Conservation (phyloP, 2,329 filamentous ascomycete genomes). For the Phaeosphaeria sp. region DNA sequence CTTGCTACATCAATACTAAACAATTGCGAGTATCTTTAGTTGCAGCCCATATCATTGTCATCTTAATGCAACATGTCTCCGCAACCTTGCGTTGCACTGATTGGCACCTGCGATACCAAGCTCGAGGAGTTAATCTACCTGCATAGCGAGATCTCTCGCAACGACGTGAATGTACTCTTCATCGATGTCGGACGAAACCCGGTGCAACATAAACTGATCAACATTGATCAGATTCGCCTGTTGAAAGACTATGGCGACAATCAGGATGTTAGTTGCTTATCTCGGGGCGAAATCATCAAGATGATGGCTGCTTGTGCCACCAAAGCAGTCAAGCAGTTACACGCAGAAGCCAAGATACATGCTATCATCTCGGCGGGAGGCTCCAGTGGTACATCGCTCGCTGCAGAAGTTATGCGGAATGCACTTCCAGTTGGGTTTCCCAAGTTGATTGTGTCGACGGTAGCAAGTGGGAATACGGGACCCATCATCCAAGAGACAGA, state of each 20-base stretch:
- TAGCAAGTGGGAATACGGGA: constrained; percentile 70
- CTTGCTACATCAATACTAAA: too few relatives aligned
- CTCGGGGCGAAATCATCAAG: constrained; percentile 63
- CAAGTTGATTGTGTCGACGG: constrained; percentile 73
- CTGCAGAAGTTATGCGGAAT: constrained; percentile 65
- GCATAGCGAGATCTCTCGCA: constrained; percentile 52
- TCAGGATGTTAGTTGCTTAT: constrained; percentile 46
- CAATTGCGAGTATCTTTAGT: background rate
- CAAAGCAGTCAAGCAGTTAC: constrained; percentile 50
- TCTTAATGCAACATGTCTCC: background rate
- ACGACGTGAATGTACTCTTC: constrained; percentile 51
- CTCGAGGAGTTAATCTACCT: constrained; percentile 65
- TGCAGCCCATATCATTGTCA: background rate
- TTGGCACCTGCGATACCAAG: constrained; percentile 72
- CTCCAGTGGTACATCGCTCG: constrained; percentile 67
- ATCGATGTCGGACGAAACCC: constrained; percentile 63
- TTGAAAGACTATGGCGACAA: constrained; percentile 39
- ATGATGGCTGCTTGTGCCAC: constrained; percentile 60
- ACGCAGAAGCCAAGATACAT: constrained; percentile 52
- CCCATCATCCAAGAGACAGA: constrained; percentile 72
- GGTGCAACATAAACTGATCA: constrained; percentile 55
- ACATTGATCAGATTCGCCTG: constrained; percentile 53
- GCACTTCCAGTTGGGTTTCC: constrained; percentile 70
- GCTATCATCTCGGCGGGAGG: constrained; percentile 68
- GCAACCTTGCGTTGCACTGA: constrained; percentile 54